Conservation (phyloP, 1,284 basidiomycete genomes). For the Cryptococcus neoformans region DNA sequence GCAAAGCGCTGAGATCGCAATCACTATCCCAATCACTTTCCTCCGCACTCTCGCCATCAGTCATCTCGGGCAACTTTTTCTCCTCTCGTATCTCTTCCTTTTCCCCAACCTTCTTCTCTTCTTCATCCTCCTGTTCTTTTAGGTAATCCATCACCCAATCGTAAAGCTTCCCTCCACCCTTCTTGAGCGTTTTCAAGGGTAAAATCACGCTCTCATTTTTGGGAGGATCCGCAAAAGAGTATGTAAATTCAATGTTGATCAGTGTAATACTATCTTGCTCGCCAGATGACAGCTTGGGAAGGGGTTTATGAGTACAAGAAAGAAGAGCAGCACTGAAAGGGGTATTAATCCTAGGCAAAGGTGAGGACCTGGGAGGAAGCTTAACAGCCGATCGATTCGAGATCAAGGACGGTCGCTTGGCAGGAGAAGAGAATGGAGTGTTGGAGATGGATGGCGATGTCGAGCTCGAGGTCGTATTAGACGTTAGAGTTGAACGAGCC, state of each 20-base stretch:
- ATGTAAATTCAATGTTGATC: conserved; percentile 28
- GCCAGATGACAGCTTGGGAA: not conserved
- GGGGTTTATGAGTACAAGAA: not conserved
- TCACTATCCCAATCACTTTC: conserved; percentile 32
- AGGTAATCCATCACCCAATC: conserved; percentile 17
- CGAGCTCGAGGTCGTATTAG: not conserved
- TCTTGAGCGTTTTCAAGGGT: conserved; percentile 21
- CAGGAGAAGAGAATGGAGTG: not conserved
- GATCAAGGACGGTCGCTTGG: conserved; percentile 3
- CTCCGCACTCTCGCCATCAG: conserved; percentile 27
- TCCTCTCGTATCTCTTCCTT: conserved; percentile 1
- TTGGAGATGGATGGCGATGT: not conserved
- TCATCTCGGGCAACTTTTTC: conserved; percentile 23
- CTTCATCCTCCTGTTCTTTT: not conserved
- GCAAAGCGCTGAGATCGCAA: conserved; percentile 17
- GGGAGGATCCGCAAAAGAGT: conserved; percentile 22
- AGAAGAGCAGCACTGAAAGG: conserved; percentile 10
- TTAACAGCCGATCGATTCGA: conserved; percentile 3
- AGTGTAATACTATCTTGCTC: conserved; percentile 9
- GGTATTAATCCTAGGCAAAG: not conserved
- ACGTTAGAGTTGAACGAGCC: not conserved
- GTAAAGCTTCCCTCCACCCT: conserved; percentile 15
- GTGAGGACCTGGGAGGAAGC: not conserved
- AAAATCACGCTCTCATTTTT: conserved; percentile 25
- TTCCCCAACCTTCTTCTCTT: not conserved